Evolutionary conservation across 2,329 filamentous ascomycete species (phyloP), one percentile per base, ranked within the genome.

Genomic region (Diaporthe vaccinii): DNA sequence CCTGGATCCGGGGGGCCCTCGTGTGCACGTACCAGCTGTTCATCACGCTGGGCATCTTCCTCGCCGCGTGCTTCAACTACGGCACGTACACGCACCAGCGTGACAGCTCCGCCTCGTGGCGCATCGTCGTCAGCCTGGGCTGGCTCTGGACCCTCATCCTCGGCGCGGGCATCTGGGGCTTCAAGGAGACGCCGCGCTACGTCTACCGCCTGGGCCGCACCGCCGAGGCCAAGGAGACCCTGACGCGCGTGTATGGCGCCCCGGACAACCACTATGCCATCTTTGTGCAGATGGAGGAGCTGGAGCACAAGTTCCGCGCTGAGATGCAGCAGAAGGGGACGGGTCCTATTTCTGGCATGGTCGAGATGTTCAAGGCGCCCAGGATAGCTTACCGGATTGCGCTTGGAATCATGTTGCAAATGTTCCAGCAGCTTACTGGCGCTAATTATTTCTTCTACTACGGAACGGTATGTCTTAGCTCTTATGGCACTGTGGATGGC

Each of bases 361-460:
- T 90, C 57, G 88, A 90, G 77, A 92, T 93, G 84, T 92, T 93
- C 79, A 89, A 87, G 61, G 91, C 90, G 0, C 91, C 91, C 2
- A 86, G 90, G 4, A 93, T 93, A 89, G 81, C 87, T 0, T 93
- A 93, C 78, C 88, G 92, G 1, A 90, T 91, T 0, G 78, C 89
- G 0, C 85, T 93, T 0, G 92, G 92, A 31, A 87, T 93, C 72
- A 79, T 84, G 0, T 85, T 94, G 1, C 91, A 93, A 82, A 89
- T 91, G 80, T 89, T 93, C 46, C 92, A 94, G 81, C 93, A 94
- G 79, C 85, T 94, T 0, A 93, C 79, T 36, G 79, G 80, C 25
- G 91, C 91, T 41, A 93, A 93, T 79, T 93, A 90, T 82, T 92
- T 91, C 84, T 92, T 93, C 80, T 90, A 91, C 81, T 93, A 92